Evolutionary conservation across 129 eudicot species (phyloP).

Genomic region (Oenanthe sinensis): DNA sequence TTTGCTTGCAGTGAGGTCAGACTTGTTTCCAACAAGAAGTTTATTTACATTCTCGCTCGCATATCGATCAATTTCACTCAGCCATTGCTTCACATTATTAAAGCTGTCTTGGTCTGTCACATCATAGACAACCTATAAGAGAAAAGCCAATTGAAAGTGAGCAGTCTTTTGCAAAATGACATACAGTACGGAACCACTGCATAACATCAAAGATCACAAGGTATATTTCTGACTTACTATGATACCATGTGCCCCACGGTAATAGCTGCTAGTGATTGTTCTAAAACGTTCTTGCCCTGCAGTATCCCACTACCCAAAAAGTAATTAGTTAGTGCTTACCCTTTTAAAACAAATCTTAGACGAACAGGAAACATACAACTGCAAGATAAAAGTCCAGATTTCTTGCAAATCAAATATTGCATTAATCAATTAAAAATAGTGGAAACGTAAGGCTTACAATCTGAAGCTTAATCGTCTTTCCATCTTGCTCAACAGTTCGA

Average conservation of each 20-base stretch:
- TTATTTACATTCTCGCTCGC: constrained; percentile 56
- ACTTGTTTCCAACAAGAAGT: constrained; percentile 54
- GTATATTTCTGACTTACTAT: constrained; percentile 44
- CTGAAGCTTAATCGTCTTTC: constrained; percentile 54
- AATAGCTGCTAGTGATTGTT: constrained; percentile 85
- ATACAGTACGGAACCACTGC: neutral
- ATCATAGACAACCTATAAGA: constrained; percentile 46
- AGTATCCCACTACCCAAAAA: constrained; percentile 67
- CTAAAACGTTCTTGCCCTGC: constrained; percentile 96
- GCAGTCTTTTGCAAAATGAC: neutral
- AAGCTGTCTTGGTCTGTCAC: constrained; percentile 60
- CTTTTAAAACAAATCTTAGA: neutral
- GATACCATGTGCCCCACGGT: constrained; percentile 94
- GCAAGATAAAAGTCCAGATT: neutral
- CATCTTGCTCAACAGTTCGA: constrained; percentile 65
- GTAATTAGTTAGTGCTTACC: neutral
- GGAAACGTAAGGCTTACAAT: constrained; percentile 26
- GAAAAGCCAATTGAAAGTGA: neutral
- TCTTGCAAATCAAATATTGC: neutral
- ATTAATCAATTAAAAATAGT: neutral
- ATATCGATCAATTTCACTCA: constrained; percentile 63
- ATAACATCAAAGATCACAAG: neutral
- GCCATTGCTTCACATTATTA: constrained; percentile 65
- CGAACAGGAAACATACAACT: neutral
- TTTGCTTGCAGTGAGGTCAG: constrained; percentile 34